Base-by-base conservation (phyloP, 1,284 basidiomycete species). In the Malassezia pachydermatis region DNA sequence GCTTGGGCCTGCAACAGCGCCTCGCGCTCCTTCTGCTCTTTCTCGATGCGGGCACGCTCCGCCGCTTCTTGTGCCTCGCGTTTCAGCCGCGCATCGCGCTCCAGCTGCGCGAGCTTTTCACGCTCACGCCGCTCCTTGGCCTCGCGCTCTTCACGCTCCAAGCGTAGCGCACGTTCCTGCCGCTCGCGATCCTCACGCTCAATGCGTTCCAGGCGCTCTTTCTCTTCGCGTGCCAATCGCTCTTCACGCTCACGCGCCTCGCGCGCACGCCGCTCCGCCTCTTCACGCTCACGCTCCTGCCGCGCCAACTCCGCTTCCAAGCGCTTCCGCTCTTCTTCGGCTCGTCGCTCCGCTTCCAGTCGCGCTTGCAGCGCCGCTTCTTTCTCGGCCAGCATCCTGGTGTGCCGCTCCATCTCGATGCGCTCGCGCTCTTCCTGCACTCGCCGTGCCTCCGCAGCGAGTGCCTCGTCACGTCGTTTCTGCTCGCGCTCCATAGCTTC, bases 161-260 rank as follows among this genome's bases (percentile, higher is more conserved):
- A 14, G 13, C 45, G 45, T 24, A 39, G 34, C 13, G 22, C 2
- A 20, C 45, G 39, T 33, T 41, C 46, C 17, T 41, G 17, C 6
- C 17, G 22, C 20, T 45, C 51, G 9, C 49, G 23, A 32, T 57
- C 50, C 2, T 53, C 62, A 19, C 51, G 39, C 6, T 44, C 47
- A 13, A 57, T 37, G 2, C 56, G 55, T 13, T 54, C 51, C 45
- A 44, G 24, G 53, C 56, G 4, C 16, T 49, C 56, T 1, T 42
- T 36, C 32, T 62, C 58, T 4, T 55, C 57, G 2, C 52, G 50
- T 32, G 56, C 59, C 32, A 54, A 51, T n/a, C 59, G 55, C 30
- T 54, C 54, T 4, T 56, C 40, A 10, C 55, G 51, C 25, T 55
- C 51, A 10, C 34, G 17, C 28, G 52, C 46, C 0, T 48, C 54